These are phyloP conservation scores for Posidonia australis DNA, from an alignment of 106 monocot genomes.

Conservation along the genomic window DNA sequence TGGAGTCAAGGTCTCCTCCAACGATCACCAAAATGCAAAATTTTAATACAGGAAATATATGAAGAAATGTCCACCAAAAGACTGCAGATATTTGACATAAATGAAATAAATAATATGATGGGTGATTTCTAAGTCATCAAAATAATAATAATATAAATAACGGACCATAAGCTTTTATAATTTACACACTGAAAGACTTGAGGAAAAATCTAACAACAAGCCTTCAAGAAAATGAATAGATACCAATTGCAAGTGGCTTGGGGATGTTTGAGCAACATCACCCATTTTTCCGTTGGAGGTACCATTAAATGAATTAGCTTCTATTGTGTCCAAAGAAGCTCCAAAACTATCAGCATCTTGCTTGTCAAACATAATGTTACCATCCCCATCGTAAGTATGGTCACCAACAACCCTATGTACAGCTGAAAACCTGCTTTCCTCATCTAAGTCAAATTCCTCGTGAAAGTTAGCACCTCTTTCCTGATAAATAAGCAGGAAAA, in stretches of 20 bases:
- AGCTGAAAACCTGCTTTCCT: conserved; percentile 86
- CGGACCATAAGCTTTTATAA: no score
- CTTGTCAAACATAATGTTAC: conserved; percentile 16
- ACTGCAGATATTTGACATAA: no score
- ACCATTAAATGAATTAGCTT: conserved; percentile 15
- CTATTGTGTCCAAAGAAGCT: conserved; percentile 10
- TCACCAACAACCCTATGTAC: conserved; percentile 55
- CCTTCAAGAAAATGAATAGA: neutral
- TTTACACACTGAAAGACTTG: neutral
- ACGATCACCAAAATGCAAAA: neutral
- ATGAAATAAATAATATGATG: neutral
- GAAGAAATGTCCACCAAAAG: neutral
- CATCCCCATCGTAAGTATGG: conserved; percentile 15
- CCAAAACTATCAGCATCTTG: conserved; percentile 27
- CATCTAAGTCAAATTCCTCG: conserved; percentile 65
- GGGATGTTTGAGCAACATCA: conserved; percentile 21
- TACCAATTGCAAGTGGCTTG: conserved; percentile 26
- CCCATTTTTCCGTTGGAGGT: conserved; percentile 18
- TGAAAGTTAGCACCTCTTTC: conserved; percentile 68
- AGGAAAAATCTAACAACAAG: neutral
- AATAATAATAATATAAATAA: neutral
- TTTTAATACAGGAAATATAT: neutral
- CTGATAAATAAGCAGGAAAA: conserved; percentile 30
- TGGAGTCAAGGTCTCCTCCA: no score
- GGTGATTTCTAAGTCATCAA: neutral